These are phyloP conservation scores for Aspergillus brasiliensis DNA, from an alignment of 2,329 filamentous ascomycete genomes.

Conservation along the genomic window DNA sequence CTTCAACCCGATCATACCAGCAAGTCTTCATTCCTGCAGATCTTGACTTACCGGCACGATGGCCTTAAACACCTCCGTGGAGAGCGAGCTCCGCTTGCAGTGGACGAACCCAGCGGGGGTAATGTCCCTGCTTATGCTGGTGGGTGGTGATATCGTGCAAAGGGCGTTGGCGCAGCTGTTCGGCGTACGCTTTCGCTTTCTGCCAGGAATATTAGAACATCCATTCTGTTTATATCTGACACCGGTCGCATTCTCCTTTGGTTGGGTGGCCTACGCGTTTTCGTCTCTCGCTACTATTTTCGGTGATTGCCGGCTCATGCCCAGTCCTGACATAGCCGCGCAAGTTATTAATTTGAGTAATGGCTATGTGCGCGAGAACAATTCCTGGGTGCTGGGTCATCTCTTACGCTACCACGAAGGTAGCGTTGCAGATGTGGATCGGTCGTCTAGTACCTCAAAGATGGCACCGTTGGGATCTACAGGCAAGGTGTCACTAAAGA, in stretches of 20 bases:
- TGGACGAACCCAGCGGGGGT: constrained; percentile 28
- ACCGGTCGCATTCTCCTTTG: constrained; percentile 44
- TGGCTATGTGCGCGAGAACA: constrained; percentile 43
- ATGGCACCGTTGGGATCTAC: background rate
- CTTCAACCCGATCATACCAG: background rate
- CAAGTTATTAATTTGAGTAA: constrained; percentile 40
- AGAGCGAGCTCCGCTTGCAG: background rate
- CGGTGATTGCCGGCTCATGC: constrained; percentile 40
- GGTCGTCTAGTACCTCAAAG: constrained; percentile 12
- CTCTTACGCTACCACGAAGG: constrained; percentile 46
- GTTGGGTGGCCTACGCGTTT: constrained; percentile 44
- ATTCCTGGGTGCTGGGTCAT: constrained; percentile 48
- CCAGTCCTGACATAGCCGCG: constrained; percentile 33
- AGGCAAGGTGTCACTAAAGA: background rate
- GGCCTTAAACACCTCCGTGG: background rate
- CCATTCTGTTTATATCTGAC: constrained; percentile 17
- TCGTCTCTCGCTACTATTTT: constrained; percentile 31
- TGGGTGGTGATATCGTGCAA: constrained; percentile 40
- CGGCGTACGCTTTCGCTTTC: constrained; percentile 12
- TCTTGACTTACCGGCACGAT: background rate
- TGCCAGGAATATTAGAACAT: background rate
- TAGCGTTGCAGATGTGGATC: constrained; percentile 24
- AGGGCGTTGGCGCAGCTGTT: constrained; percentile 38
- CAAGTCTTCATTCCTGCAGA: background rate
- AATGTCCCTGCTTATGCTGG: constrained; percentile 38